These are phyloP conservation scores for Graphilbum ipis-grandicollis DNA, from an alignment of 2,329 filamentous ascomycete species.

Conservation along the genomic window DNA sequence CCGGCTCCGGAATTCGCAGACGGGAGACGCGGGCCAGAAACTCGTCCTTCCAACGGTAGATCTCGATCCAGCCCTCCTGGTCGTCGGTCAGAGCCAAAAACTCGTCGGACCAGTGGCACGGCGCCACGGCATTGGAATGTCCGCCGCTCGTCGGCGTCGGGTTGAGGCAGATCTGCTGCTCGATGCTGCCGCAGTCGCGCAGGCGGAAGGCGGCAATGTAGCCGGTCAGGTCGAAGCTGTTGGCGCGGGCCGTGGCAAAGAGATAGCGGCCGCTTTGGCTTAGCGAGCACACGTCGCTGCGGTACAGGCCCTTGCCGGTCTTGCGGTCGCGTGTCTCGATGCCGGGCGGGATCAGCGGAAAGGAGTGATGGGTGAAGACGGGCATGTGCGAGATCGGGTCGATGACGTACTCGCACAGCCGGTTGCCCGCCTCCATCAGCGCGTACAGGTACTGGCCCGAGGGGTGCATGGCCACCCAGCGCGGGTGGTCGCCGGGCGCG, in stretches of 20 bases:
- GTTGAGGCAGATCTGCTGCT: slow-evolving; percentile 63
- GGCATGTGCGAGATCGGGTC: slow-evolving; percentile 57
- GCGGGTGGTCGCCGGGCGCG: slow-evolving; percentile 55
- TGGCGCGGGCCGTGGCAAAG: slow-evolving; percentile 71
- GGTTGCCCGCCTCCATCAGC: slow-evolving; percentile 80
- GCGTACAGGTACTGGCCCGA: slow-evolving; percentile 66
- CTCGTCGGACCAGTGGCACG: slow-evolving; percentile 70
- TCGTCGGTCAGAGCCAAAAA: slow-evolving; percentile 85
- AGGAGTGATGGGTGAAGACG: slow-evolving; percentile 60
- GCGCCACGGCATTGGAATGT: slow-evolving; percentile 75
- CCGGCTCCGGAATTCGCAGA: slow-evolving; percentile 65
- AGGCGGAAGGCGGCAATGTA: slow-evolving; percentile 72
- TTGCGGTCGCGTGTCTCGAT: slow-evolving; percentile 26
- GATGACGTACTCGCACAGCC: slow-evolving; percentile 65
- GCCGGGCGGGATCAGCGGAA: slow-evolving; percentile 65
- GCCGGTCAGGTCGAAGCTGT: slow-evolving; percentile 57
- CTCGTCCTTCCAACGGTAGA: slow-evolving; percentile 75
- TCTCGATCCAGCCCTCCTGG: slow-evolving; percentile 72
- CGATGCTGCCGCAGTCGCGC: slow-evolving; percentile 49
- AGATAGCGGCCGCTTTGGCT: slow-evolving; percentile 55
- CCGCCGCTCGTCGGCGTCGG: slow-evolving; percentile 77
- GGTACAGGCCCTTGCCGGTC: slow-evolving; percentile 44
- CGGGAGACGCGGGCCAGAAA: slow-evolving; percentile 62
- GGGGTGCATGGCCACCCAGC: slow-evolving; percentile 76
- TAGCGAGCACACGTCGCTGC: slow-evolving; percentile 67